These are phyloP conservation scores for Auricularia sp. DNA, from an alignment of 768 basidiomycete species.

Conservation along the genomic window DNA sequence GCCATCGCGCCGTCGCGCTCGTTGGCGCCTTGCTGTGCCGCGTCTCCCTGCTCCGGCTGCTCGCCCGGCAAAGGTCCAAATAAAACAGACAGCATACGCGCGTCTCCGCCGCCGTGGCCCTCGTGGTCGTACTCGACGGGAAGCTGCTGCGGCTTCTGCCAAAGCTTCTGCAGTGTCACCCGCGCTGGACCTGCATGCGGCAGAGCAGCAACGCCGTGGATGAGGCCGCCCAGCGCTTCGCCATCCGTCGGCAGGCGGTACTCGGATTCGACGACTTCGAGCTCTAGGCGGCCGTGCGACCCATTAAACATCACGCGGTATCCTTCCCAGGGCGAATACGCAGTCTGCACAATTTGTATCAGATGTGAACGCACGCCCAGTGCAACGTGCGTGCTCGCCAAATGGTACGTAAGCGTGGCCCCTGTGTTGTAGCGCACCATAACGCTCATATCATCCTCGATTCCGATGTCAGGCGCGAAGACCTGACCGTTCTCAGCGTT, in stretches of 20 bases:
- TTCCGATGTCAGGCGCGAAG: conserved; percentile 31
- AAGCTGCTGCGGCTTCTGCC: conserved; percentile 32
- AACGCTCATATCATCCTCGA: conserved; percentile 44
- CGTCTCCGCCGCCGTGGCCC: conserved; percentile 40
- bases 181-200: conserved; percentile 34
- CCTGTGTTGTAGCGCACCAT: conserved; percentile 37
- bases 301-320: conserved; percentile 46
- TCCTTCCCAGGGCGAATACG: conserved; percentile 37
- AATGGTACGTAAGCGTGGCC: conserved; percentile 42
- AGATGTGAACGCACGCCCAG: too few species aligned
- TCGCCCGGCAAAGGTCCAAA: conserved; percentile 38
- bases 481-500: conserved; percentile 16
- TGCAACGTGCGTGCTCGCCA: conserved; percentile 17
- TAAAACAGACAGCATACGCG: conserved; percentile 35
- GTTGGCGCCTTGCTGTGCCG: conserved; percentile 35
- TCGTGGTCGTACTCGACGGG: conserved; percentile 32
- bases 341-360: conserved; percentile 18
- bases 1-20: conserved; percentile 39
- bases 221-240: conserved; percentile 22
- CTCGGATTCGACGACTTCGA: conserved; percentile 38
- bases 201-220: conserved; percentile 28
- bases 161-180: conserved; percentile 35
- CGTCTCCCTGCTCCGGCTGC: conserved; percentile 29
- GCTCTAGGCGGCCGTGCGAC: conserved; percentile 39
- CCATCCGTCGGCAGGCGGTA: conserved; percentile 23